Evolutionary conservation across 208 protist genomes (phyloP).

Genomic region (Leptomonas pyrrhocoris): DNA sequence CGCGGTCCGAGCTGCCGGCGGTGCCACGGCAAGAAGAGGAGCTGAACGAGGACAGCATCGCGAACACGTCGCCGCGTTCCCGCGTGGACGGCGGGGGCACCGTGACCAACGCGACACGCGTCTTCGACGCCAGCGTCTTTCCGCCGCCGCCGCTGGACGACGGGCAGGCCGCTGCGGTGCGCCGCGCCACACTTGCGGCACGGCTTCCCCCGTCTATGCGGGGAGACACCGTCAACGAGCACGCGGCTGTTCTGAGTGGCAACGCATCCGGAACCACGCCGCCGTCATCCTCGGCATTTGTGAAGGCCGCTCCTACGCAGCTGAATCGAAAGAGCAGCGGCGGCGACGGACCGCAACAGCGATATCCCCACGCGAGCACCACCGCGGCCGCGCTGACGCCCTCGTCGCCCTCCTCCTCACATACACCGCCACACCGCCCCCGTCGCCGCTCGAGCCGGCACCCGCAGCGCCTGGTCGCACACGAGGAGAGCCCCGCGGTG

Average conservation of each 20-base stretch:
- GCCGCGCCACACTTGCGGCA: conserved; percentile 2
- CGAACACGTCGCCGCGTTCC: neutral
- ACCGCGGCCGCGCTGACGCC: no score
- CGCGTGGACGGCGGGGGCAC: conserved; percentile 10
- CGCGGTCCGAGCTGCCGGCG: conserved; percentile 11
- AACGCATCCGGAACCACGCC: no score
- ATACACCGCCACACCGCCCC: neutral
- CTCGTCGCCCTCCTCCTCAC: neutral
- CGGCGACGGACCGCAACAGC: neutral
- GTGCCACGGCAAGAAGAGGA: neutral
- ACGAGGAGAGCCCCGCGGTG: conserved; percentile 12
- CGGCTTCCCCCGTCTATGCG: conserved; percentile 19
- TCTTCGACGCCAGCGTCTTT: conserved; percentile 30
- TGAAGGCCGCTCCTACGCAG: no score
- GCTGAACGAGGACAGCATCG: conserved; percentile 10
- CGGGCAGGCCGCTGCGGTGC: conserved; percentile 10
- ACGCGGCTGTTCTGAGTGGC: neutral
- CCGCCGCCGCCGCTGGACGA: conserved; percentile 18
- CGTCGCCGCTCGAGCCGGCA: conserved; percentile 13
- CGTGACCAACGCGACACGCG: conserved; percentile 29
- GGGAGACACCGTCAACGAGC: neutral
- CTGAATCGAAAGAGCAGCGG: neutral
- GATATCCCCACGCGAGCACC: neutral
- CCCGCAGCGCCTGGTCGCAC: conserved; percentile 1
- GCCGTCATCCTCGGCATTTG: no score